Base-by-base conservation (phyloP, 257 asterid species). In the Oldenlandia corymbosa region DNA sequence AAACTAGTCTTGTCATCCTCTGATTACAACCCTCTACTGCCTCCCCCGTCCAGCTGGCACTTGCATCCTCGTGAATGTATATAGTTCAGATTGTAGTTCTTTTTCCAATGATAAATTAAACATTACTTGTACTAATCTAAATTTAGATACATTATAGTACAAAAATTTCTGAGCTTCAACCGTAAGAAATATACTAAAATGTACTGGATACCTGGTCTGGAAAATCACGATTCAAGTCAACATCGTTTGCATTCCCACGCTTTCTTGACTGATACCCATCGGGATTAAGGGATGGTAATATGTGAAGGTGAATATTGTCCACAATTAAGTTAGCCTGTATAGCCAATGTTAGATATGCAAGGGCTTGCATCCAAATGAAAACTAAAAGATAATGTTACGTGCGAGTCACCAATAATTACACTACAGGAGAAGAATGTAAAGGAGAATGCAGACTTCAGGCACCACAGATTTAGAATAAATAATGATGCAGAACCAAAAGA, bases 261-360 rank as follows among this genome's bases (percentile, higher is more conserved):
- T 71, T 71, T 70, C 88, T 86, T 60, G 75, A 52, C 34, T 83
- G 57, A 78, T 58, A 86, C 45, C 95, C 96, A 73, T 88, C 96
- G 52, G 96, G 96, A 70, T 88, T 88, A 85, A 86, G 79, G 39
- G 96, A 75, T 62, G 96, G 96, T 71, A 88, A 93, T 68, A 88
- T 74, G 74, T 88, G 96, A 65, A 88, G 96, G 77, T 88, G 96
- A 62, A 81, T 80, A 71, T 62, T 74, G 55, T 86, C 77, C 62
- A 88, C 90, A 68, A 88, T 86, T 71, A 83, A 72, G 77, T 84
- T 82, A 37, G 90, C 96, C 96, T 86, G 81, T 5, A 17, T 51
- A 69, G 37, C 16, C 28, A 55, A 28, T 16, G 48, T 37, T 21
- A 69, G n/a, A 67, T 17, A 69, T 60, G 56, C 46, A 30, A 20